Evolutionary conservation across 208 protist species (phyloP).

Genomic region (Jaenimonas drosophilae): DNA sequence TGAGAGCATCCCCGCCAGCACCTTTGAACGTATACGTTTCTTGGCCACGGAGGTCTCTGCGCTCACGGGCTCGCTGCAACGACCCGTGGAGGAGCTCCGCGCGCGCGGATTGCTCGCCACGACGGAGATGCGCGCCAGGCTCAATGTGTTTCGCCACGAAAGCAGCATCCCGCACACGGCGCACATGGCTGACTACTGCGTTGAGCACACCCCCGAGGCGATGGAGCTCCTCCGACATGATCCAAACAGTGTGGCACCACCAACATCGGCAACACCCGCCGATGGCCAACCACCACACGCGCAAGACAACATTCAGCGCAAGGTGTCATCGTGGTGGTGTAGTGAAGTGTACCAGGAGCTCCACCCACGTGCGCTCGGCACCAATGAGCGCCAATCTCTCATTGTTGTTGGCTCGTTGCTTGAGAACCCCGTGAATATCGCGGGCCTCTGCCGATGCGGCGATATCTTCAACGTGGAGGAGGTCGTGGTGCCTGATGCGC

Average conservation of each 20-base stretch:
- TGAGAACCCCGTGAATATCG: conserved; percentile 86
- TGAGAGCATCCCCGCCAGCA: conserved; percentile 66
- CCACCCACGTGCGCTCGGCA: conserved; percentile 54
- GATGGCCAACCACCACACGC: conserved; percentile 8
- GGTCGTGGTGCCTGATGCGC: conserved; percentile 55
- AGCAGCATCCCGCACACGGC: conserved; percentile 59
- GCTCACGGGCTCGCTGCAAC: conserved; percentile 48
- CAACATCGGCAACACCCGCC: conserved; percentile 15
- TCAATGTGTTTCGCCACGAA: conserved; percentile 35
- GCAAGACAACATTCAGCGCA: conserved; percentile 76
- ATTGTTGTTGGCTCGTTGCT: conserved; percentile 79
- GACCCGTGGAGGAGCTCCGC: conserved; percentile 54
- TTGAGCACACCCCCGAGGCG: conserved; percentile 72
- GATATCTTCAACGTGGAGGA: conserved; percentile 84
- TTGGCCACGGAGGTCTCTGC: conserved; percentile 60
- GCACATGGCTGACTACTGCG: conserved; percentile 34
- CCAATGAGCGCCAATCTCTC: conserved; percentile 40
- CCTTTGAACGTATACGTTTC: conserved; percentile 76
- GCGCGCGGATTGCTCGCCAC: conserved; percentile 15
- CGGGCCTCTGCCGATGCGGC: conserved; percentile 79
- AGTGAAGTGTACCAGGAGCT: conserved; percentile 86
- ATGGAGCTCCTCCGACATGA: conserved; percentile 41
- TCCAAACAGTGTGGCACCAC: conserved; percentile 6
- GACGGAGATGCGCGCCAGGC: conserved; percentile 14
- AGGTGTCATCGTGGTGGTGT: conserved; percentile 81